These are phyloP conservation scores for Endoconidiophora laricicola DNA, from an alignment of 2,329 filamentous ascomycete genomes.

Conservation along the genomic window DNA sequence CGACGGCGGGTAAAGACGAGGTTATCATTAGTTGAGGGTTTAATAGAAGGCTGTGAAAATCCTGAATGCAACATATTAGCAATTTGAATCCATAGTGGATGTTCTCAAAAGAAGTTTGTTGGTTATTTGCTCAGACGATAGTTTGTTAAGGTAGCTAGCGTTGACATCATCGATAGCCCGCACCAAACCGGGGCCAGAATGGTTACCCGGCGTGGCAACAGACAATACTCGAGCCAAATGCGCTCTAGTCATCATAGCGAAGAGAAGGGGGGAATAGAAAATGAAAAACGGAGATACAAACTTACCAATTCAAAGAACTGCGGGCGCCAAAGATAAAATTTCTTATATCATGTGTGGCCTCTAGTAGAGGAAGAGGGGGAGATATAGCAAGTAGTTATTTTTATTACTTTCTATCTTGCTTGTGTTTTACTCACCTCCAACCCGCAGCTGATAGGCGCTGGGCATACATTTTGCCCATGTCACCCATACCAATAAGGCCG, in stretches of 20 bases:
- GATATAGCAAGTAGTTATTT: not conserved
- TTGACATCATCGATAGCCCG: constrained; percentile 91
- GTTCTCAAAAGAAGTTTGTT: not conserved
- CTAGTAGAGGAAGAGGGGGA: constrained; percentile 10
- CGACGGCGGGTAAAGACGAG: constrained; percentile 2
- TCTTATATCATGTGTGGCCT: not conserved
- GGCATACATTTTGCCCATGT: constrained; percentile 99
- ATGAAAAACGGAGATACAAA: constrained; percentile 12
- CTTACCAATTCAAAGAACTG: constrained; percentile 23
- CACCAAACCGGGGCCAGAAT: constrained; percentile 54
- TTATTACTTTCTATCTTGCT: too few relatives aligned
- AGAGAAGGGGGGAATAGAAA: constrained; percentile 8
- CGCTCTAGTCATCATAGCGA: constrained; percentile 97
- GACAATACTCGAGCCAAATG: constrained; percentile 99
- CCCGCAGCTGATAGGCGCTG: constrained; percentile 73
- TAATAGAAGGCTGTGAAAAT: not conserved
- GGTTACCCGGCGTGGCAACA: constrained; percentile 44
- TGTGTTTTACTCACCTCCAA: constrained; percentile 58
- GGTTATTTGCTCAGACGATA: constrained; percentile 56
- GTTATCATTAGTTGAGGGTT: not conserved
- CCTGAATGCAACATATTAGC: constrained; percentile 8
- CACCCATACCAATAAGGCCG: constrained; percentile 96
- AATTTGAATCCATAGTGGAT: not conserved
- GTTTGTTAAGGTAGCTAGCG: constrained; percentile 79
- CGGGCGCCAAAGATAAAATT: constrained; percentile 4